phyloP scores from a whole-genome alignment of 257 asterid species.

The Agastache rugosa region DNA sequence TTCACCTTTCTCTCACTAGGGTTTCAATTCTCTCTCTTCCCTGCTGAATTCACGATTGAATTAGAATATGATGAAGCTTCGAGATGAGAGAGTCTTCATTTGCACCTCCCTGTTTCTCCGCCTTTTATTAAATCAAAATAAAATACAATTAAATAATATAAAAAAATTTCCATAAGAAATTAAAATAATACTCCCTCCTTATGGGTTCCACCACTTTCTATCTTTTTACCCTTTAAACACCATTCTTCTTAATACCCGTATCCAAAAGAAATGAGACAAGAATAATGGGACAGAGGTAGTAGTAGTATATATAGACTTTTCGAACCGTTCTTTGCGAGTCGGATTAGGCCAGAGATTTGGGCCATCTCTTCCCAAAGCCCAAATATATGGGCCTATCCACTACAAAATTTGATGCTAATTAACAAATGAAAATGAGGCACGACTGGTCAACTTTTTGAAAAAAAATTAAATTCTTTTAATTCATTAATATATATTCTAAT shows the following conservation, averaged over 20 bases:
- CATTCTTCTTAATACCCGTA: too few species aligned
- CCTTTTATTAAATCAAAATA: not conserved
- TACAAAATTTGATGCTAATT: not conserved
- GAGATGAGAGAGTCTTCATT: constrained; percentile 15
- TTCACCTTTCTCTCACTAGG: constrained; percentile 41
- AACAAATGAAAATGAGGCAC: too few species aligned
- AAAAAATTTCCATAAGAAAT: not conserved
- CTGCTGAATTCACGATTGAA: constrained; percentile 23
- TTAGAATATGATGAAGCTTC: constrained; percentile 29
- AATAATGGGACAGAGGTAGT: too few species aligned
- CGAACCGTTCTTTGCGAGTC: not conserved
- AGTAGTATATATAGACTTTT: not conserved
- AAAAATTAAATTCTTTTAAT: too few species aligned
- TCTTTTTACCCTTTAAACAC: too few species aligned
- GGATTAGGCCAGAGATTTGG: not conserved
- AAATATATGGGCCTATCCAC: not conserved
- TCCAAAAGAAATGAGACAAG: too few species aligned
- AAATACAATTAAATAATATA: not conserved
- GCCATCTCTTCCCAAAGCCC: not conserved
- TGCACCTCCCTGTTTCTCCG: constrained; percentile 16
- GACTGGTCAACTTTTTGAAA: too few species aligned
- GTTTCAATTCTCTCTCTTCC: constrained; percentile 38
- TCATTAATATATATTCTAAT: too few species aligned
- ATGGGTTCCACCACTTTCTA: too few species aligned
- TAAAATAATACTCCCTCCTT: too few species aligned